Conservation (phyloP, 2,329 filamentous ascomycete genomes). For the Colletotrichum australisinense region DNA sequence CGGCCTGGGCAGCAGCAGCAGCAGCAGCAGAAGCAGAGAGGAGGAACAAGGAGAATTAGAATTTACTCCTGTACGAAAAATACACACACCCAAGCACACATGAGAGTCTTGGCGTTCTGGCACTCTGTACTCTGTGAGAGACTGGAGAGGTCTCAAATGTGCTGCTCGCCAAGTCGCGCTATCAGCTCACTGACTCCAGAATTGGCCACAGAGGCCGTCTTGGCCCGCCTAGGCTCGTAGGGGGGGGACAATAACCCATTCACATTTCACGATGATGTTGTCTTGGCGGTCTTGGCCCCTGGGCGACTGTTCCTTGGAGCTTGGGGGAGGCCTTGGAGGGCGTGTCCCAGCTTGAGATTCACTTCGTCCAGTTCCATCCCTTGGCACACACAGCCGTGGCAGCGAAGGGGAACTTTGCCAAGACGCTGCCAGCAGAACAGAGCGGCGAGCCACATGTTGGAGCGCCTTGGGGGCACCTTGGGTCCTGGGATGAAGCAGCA, state of each 20-base stretch:
- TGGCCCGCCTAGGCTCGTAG: slow-evolving; percentile 19
- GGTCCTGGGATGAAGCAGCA: not conserved
- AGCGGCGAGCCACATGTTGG: not conserved
- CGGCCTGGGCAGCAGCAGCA: not conserved
- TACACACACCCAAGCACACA: not conserved
- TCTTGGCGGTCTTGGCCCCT: slow-evolving; percentile 16
- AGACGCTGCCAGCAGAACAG: not conserved
- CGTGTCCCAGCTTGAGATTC: not conserved
- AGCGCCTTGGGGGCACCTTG: not conserved
- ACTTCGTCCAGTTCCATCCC: not conserved
- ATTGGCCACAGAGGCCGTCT: slow-evolving; percentile 25
- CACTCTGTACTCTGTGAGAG: not conserved
- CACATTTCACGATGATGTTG: slow-evolving; percentile 7
- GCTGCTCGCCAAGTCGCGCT: slow-evolving; percentile 29
- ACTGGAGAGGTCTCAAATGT: slow-evolving; percentile 16
- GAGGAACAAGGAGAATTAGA: not conserved
- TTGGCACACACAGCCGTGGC: not conserved
- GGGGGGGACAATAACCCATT: not conserved
- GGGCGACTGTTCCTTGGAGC: not conserved
- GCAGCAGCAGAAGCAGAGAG: not conserved
- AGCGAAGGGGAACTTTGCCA: not conserved
- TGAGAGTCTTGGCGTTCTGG: not conserved
- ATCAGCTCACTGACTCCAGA: slow-evolving; percentile 33
- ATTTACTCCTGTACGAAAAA: not conserved
- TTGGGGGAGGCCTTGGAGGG: slow-evolving; percentile 3